Evolutionary conservation across 2,329 filamentous ascomycete genomes (phyloP), one percentile per base, ranked within the genome.

Genomic region (Penicillium olsonii): DNA sequence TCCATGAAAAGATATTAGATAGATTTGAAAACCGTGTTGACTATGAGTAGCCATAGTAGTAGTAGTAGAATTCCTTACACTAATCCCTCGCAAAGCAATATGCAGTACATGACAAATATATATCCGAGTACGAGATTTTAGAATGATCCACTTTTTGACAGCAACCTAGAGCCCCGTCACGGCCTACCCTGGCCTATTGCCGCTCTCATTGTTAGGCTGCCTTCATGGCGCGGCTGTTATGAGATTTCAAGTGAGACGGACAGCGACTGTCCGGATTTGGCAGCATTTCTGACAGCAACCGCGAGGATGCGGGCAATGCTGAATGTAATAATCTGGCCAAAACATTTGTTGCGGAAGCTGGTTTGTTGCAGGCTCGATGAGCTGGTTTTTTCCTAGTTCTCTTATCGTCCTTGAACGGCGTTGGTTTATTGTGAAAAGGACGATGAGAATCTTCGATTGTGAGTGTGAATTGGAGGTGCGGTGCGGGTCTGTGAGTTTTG

Each of bases 241-340:
- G 35, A 37, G 33, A 38, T 52, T 37, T 26, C 45, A 22, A 24
- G 48, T 52, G 40, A 44, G 38, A 45, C 45, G 45, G 50, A 46
- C 31, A 35, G 12, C 29, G 39, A 42, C 22, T 37, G 34, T 53
- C 50, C 49, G 50, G 24, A 29, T 46, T 50, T 53, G 49, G 47
- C 20, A 53, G 50, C 47, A 55, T 55, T 42, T 50, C 50, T 42
- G 34, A 24, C 46, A 55, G 43, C 18, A 53, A 50, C 29, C 37
- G 47, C 44, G 47, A 53, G 34, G 53, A 55, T 35, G 47, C 42
- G 41, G 53, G 47, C 24, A 53, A 48, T 45, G 47, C 47, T 43
- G 47, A 55, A 22, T 39, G 29, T 37, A 48, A 35, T 18, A 55
- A 53, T 42, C 37, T 53, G 33, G 47, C 39, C 17, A 53, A 46